A percentile compares a stretch with the other conserved stretches of the same genome.
Conservation (phyloP, 208 protist species). For the Trypanosoma caninum region DNA sequence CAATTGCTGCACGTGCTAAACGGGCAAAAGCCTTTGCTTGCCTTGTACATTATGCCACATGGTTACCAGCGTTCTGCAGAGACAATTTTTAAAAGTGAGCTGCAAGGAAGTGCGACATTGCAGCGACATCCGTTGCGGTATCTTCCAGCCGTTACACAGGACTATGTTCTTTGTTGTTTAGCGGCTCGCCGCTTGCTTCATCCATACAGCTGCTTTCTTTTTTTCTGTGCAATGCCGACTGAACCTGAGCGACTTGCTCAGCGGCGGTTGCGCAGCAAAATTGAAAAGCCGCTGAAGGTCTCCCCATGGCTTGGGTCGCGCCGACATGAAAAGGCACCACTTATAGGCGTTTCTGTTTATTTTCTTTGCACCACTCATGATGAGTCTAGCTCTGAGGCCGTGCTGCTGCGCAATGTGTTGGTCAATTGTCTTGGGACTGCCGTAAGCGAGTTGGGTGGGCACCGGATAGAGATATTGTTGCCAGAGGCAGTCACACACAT, state of each 20-base stretch:
- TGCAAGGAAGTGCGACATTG: background rate
- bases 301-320: conserved; percentile 19
- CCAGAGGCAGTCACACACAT: conserved; percentile 63
- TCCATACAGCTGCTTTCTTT: conserved; percentile 59
- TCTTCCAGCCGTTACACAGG: conserved; percentile 29
- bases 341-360: conserved; percentile 23
- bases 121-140: conserved; percentile 23
- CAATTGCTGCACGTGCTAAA: background rate
- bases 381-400: background rate
- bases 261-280: background rate
- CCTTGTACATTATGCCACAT: conserved; percentile 20
- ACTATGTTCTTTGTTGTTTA: conserved; percentile 41
- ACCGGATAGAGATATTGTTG: conserved; percentile 33
- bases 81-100: conserved; percentile 1
- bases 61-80: conserved; percentile 18
- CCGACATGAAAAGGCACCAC: conserved; percentile 21
- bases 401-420: conserved; percentile 45
- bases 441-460: conserved; percentile 55
- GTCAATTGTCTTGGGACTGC: conserved; percentile 40
- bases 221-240: conserved; percentile 39
- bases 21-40: background rate
- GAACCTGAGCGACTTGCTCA: conserved; percentile 31
- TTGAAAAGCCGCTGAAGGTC: background rate
- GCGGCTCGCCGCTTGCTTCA: conserved; percentile 40
- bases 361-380: conserved; percentile 16